Base-by-base conservation (phyloP, 768 basidiomycete species). In the Termitomyces heimii region DNA sequence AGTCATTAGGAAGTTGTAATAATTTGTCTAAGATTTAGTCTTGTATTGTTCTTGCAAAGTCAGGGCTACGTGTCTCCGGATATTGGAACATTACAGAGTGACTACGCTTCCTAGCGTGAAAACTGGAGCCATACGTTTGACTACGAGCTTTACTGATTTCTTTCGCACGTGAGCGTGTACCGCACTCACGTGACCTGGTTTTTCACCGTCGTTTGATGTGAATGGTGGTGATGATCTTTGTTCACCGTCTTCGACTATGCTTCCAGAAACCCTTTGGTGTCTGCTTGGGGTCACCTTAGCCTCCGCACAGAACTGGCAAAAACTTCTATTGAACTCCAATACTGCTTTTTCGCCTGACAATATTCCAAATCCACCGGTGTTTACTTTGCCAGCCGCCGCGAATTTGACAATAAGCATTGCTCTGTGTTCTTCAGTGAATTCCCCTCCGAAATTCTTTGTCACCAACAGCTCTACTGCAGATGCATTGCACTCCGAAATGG, bases 391-490 rank as follows among this genome's bases (percentile, higher is more conserved):
- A 0, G 46, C 67, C 0, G 69, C 75, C 5, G 57, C 67, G 5
- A 70, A 68, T 42, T 65, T 81, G 31, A 74, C 73, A 18, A 70
- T 83, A n/a, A 76, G 78, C 13, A 61, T 84, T 45, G 82, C 82
- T 0, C 66, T 81, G 42, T 84, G 83, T 60, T 66, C 77, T 1
- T 62, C 64, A 13, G 64, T 68, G 0, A 57, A 66, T 10, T 60
- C 72, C 0, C 59, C 72, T 0, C 80, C 83, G 7, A 75, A 78
- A 16, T 85, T 90, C 62, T 82, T 86, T 59, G 63, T 91, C 4
- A 79, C 81, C 0, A 89, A 85, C 61, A 73, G 70, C 55, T 74
- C 73, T 9, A 65, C 67, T 12, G 50, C 65, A 42, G 65, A 65
- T 24, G 63, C 69, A 55, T 77, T 83, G 9, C 71, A 74, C 1